Evolutionary conservation across 805 yeast species (phyloP).

Genomic region (Starmerella sp.): DNA sequence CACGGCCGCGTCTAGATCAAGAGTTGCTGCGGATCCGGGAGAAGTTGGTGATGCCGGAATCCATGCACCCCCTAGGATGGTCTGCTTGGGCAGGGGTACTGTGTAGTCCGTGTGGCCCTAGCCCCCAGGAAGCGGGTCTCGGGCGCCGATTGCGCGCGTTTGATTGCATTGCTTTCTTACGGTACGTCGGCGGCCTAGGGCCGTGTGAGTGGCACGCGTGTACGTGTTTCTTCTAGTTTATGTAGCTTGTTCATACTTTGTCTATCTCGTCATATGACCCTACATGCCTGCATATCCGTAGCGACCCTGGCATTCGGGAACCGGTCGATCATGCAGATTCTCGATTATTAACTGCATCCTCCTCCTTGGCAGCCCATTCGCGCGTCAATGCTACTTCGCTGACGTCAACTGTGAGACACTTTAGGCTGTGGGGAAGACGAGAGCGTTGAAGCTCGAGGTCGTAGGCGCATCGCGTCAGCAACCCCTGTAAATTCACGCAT

Average conservation of each 20-base stretch:
- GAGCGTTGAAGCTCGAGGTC: no score
- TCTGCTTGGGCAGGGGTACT: neutral
- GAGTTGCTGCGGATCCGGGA: neutral
- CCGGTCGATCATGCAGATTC: neutral
- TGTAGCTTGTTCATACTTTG: no score
- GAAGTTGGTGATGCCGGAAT: neutral
- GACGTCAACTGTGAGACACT: neutral
- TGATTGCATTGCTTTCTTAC: no score
- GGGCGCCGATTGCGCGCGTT: neutral
- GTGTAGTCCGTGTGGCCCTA: neutral
- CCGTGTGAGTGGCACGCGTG: no score
- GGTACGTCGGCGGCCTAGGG: no score
- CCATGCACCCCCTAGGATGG: neutral
- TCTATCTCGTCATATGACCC: neutral
- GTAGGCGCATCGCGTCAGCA: no score
- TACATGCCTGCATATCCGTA: neutral
- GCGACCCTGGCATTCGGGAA: neutral
- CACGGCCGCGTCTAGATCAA: neutral
- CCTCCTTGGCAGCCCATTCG: neutral
- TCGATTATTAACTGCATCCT: neutral
- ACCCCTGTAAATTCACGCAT: no score
- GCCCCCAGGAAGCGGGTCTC: neutral
- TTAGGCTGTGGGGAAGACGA: neutral
- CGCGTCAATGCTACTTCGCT: neutral
- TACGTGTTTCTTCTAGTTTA: no score